Percentiles rank a stretch among this genome's conserved stretches.
phyloP scores from a whole-genome alignment of 2,329 filamentous ascomycete species.

The Boeremia lycopersici region DNA sequence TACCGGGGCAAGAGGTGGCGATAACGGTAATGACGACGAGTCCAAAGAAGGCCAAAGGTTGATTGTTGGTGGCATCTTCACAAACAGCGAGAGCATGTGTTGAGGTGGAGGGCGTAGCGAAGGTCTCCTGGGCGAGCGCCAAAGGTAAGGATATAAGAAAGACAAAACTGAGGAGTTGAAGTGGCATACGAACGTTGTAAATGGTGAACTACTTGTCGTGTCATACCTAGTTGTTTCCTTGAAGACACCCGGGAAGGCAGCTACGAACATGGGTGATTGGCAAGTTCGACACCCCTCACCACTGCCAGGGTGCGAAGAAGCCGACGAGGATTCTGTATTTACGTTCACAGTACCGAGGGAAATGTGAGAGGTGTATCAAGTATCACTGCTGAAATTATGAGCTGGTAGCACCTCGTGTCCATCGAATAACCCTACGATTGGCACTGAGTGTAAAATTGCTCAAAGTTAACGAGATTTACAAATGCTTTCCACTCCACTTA shows the following conservation, averaged over 20 bases:
- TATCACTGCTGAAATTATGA: too few relatives aligned
- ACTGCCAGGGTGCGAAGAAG: too few relatives aligned
- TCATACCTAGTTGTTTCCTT: background rate
- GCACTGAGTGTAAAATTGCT: too few relatives aligned
- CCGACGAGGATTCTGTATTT: too few relatives aligned
- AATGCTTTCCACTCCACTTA: too few relatives aligned
- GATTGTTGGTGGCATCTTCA: conserved; percentile 7
- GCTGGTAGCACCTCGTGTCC: too few relatives aligned
- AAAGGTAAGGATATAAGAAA: background rate
- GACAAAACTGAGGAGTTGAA: background rate
- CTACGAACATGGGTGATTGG: background rate
- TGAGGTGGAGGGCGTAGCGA: background rate
- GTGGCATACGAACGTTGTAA: background rate
- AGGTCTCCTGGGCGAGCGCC: background rate
- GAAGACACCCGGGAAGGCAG: background rate
- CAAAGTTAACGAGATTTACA: too few relatives aligned
- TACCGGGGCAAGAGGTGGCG: background rate
- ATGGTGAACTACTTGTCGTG: background rate
- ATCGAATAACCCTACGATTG: too few relatives aligned
- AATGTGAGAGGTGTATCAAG: too few relatives aligned
- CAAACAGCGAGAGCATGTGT: background rate
- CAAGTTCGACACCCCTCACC: too few relatives aligned
- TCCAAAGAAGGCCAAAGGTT: background rate
- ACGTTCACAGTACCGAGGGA: too few relatives aligned
- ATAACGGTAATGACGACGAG: background rate